Evolutionary conservation across 164 flowering plant species (phyloP).

Genomic region (Magnolia kwangsiensis): DNA sequence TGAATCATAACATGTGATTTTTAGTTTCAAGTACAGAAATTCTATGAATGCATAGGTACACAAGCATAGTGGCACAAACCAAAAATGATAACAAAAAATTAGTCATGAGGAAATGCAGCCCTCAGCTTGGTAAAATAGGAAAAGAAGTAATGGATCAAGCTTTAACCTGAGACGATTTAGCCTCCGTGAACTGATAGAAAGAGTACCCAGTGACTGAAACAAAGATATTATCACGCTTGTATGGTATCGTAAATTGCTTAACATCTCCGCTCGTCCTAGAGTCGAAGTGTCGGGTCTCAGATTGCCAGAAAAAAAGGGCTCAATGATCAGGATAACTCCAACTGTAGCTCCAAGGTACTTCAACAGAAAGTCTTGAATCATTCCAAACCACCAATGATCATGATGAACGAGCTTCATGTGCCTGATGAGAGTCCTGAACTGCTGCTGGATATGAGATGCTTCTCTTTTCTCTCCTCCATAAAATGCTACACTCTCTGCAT

Average conservation of each 20-base stretch:
- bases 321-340: conserved; percentile 90
- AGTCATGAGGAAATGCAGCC: background rate
- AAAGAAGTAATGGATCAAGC: conserved; percentile 3
- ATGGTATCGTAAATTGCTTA: conserved; percentile 97
- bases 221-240: conserved; percentile 95
- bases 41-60: background rate
- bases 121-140: background rate
- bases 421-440: conserved; percentile 62
- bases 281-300: conserved; percentile 87
- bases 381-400: conserved; percentile 99
- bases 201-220: conserved; percentile 92
- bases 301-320: conserved; percentile 93
- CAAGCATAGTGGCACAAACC: background rate
- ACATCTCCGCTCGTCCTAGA: conserved; percentile 95
- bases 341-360: conserved; percentile 99
- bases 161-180: conserved; percentile 91
- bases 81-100: background rate
- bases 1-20: too few relatives aligned
- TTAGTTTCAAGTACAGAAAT: background rate
- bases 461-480: conserved; percentile 96
- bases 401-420: conserved; percentile 84
- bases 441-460: conserved; percentile 80
- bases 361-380: conserved; percentile 94
- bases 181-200: conserved; percentile 86
- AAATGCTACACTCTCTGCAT: conserved; percentile 96